Percentiles rank a stretch among this genome's conserved stretches.
phyloP scores from a whole-genome alignment of 441 rosid species.

The Geranium incanum region DNA sequence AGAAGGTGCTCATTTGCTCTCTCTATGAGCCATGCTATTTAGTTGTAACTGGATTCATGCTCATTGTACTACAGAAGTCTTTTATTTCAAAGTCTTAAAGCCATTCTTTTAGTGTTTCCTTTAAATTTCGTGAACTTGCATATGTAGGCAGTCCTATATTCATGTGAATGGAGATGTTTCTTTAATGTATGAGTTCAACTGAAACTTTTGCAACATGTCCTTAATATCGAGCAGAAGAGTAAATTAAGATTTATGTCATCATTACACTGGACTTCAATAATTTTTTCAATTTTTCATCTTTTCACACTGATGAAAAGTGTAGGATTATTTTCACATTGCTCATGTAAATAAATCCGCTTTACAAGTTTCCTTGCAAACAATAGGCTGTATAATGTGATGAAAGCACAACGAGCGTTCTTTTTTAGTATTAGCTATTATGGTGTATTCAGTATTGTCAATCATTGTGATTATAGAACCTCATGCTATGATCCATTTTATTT shows the following conservation, averaged over 20 bases:
- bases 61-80: not conserved
- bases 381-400: not conserved
- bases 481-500: constrained; percentile 9
- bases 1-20: constrained; percentile 33
- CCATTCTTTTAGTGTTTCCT: not conserved
- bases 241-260: not conserved
- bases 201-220: not conserved
- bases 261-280: not conserved
- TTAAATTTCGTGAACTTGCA: not conserved
- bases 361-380: constrained; percentile 3
- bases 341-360: not conserved
- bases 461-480: not conserved
- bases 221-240: not conserved
- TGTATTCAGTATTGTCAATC: not conserved
- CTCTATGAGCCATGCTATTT: not conserved
- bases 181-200: not conserved
- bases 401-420: not conserved
- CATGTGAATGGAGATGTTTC: not conserved
- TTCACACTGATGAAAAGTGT: not conserved
- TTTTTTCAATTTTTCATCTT: not conserved
- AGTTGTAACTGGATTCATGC: not conserved
- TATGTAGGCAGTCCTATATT: not conserved
- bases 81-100: not conserved
- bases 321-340: not conserved
- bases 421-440: not conserved